Evolutionary conservation across 2,329 filamentous ascomycete genomes (phyloP).

Genomic region (Didymella pinodella): DNA sequence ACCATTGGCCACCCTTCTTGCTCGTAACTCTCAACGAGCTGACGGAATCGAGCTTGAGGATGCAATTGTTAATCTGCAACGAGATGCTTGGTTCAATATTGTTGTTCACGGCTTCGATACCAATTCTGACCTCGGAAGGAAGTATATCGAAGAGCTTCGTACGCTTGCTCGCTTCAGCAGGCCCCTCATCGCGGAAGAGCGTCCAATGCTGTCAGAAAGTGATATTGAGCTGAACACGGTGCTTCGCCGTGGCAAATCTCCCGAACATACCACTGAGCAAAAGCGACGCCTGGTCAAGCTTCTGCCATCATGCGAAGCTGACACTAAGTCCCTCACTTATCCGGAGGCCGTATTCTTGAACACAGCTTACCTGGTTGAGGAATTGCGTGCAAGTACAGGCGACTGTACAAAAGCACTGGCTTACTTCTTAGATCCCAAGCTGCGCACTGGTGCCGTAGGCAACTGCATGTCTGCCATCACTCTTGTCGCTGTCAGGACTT

Average conservation of each 20-base stretch:
- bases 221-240: constrained; percentile 97
- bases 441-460: constrained; percentile 67
- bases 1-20: constrained; percentile 86
- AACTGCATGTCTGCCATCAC: constrained; percentile 70
- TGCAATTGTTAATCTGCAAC: constrained; percentile 71
- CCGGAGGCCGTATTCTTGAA: constrained; percentile 92
- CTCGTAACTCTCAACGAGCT: constrained; percentile 59
- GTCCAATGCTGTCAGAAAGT: constrained; percentile 89
- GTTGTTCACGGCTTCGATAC: constrained; percentile 89
- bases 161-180: constrained; percentile 87
- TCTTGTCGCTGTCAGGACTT: constrained; percentile 77
- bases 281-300: constrained; percentile 79
- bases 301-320: constrained; percentile 76
- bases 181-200: constrained; percentile 85
- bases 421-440: constrained; percentile 94
- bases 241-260: constrained; percentile 82
- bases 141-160: constrained; percentile 78
- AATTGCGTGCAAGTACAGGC: constrained; percentile 81
- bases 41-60: constrained; percentile 65
- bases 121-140: constrained; percentile 74
- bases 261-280: constrained; percentile 78
- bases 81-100: constrained; percentile 98
- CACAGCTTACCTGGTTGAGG: constrained; percentile 88
- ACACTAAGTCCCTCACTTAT: constrained; percentile 85
- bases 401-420: constrained; percentile 88